Evolutionary conservation across 352 stramenopile genomes (phyloP).

Genomic region (Phytophthora fragariaefolia): DNA sequence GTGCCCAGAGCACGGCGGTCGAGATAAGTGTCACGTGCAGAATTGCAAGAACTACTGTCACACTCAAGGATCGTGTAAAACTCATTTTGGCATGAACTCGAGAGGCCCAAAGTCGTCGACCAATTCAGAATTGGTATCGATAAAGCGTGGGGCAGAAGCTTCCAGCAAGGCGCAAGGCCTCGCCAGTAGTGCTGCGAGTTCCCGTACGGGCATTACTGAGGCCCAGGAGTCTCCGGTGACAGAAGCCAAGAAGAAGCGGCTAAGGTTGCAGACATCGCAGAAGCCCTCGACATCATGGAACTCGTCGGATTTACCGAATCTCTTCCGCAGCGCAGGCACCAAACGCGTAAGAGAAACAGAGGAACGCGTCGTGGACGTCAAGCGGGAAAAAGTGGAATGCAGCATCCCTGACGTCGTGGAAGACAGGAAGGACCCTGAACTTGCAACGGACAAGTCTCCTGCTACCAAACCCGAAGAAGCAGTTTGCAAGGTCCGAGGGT

Average conservation of each 20-base stretch:
- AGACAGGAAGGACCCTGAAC: background rate
- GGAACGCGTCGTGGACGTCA: background rate
- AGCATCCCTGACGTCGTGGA: background rate
- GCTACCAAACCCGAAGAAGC: background rate
- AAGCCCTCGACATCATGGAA: slow-evolving; percentile 7
- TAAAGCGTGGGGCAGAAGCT: background rate
- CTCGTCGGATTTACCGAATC: slow-evolving; percentile 24
- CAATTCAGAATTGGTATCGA: background rate
- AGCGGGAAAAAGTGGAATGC: slow-evolving; percentile 2
- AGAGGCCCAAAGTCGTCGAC: background rate
- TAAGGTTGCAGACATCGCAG: slow-evolving; percentile 12
- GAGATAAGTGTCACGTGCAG: slow-evolving; percentile 5
- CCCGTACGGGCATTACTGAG: background rate
- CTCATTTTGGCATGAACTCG: background rate
- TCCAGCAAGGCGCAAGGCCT: background rate
- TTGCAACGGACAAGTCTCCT: background rate
- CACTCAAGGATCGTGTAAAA: slow-evolving; percentile 2
- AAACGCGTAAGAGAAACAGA: slow-evolving; percentile 7
- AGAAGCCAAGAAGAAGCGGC: slow-evolving; percentile 1
- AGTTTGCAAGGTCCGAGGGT: slow-evolving; percentile 14
- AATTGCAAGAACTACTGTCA: slow-evolving; percentile 11
- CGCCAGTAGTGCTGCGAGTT: background rate
- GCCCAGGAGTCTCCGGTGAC: background rate
- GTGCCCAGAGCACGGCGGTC: slow-evolving; percentile 12
- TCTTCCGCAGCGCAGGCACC: slow-evolving; percentile 17